Evolutionary conservation across 2,329 filamentous ascomycete species (phyloP).

Genomic region (Aspergillus latus): DNA sequence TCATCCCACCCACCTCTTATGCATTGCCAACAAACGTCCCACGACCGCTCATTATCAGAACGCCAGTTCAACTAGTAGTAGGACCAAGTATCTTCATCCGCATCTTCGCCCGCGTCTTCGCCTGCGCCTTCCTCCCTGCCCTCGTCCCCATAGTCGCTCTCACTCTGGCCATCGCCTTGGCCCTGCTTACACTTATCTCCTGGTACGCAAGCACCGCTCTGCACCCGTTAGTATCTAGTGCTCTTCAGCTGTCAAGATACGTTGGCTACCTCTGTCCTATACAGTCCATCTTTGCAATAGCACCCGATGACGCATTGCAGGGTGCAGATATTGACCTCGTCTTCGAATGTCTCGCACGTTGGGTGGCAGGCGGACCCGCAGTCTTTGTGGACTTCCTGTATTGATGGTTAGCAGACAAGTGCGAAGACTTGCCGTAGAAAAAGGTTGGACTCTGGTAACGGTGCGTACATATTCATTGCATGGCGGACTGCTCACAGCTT

Average conservation of each 20-base stretch:
- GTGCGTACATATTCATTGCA: conserved; percentile 6
- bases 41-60: background rate
- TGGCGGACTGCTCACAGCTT: conserved; percentile 1
- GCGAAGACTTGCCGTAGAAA: background rate
- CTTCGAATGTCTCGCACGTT: conserved; percentile 6
- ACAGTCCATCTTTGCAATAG: conserved; percentile 3
- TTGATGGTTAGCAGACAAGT: background rate
- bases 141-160: background rate
- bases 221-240: background rate
- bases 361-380: conserved; percentile 11
- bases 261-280: conserved; percentile 1
- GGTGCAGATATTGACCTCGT: background rate
- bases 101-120: background rate
- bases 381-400: conserved; percentile 1
- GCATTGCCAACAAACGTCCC: background rate
- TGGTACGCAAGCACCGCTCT: background rate
- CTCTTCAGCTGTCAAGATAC: too few relatives aligned
- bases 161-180: background rate
- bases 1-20: background rate
- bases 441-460: background rate
- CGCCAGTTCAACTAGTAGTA: background rate
- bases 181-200: background rate
- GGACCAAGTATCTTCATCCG: background rate
- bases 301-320: conserved; percentile 8
- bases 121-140: too few relatives aligned